These are phyloP conservation scores for Kodamaea hsintzibuensis DNA, from an alignment of 805 yeast species.

Conservation along the genomic window DNA sequence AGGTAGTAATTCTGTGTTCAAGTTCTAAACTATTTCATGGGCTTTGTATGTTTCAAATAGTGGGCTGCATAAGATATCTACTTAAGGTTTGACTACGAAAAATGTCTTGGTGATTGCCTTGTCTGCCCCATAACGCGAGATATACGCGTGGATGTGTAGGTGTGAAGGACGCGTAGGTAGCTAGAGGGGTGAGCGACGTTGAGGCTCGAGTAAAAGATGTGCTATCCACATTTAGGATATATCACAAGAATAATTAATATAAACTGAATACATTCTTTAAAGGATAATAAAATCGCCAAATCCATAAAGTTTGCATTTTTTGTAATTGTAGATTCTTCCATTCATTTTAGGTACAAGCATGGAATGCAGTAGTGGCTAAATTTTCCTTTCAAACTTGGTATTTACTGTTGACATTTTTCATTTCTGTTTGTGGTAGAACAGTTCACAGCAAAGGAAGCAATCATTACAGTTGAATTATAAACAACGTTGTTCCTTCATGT, in stretches of 20 bases:
- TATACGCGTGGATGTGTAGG: background rate
- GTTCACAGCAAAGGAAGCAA: background rate
- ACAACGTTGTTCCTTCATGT: background rate
- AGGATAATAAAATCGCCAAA: too few species aligned
- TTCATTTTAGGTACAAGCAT: background rate
- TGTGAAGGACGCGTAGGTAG: background rate
- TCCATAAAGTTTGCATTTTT: too few species aligned
- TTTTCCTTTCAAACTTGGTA: background rate
- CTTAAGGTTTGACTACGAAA: background rate
- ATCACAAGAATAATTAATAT: too few species aligned
- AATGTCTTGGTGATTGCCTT: background rate
- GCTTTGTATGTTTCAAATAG: background rate
- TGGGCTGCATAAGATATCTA: background rate
- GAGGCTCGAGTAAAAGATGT: too few species aligned
- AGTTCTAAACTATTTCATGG: background rate
- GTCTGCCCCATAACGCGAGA: background rate
- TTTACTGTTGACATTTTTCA: background rate
- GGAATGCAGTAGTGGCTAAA: background rate
- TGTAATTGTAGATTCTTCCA: background rate
- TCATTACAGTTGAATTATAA: background rate
- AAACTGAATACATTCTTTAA: too few species aligned
- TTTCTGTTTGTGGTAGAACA: background rate
- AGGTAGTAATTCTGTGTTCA: background rate
- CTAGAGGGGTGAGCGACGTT: background rate
- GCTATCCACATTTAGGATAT: too few species aligned